These are phyloP conservation scores for Immersiporthe knoxdaviesiana DNA, from an alignment of 2,329 filamentous ascomycete genomes.

Conservation along the genomic window DNA sequence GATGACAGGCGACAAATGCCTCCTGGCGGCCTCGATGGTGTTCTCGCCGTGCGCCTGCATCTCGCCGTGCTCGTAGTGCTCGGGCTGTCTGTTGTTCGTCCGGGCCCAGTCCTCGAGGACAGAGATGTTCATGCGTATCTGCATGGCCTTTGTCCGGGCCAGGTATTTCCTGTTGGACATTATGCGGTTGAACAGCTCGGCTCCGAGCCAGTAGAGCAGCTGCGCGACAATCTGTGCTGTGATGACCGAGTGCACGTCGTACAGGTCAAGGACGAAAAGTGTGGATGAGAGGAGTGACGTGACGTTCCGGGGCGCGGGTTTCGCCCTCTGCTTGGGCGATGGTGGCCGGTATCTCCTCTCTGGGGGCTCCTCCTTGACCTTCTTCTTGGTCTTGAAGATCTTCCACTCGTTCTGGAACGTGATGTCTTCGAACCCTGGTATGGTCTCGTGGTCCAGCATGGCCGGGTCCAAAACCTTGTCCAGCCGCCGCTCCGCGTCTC, in stretches of 20 bases:
- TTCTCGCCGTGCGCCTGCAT: conserved; percentile 83
- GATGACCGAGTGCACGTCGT: conserved; percentile 98
- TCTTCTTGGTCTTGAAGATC: conserved; percentile 87
- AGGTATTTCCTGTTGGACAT: conserved; percentile 96
- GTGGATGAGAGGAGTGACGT: conserved; percentile 95
- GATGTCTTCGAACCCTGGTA: conserved; percentile 95
- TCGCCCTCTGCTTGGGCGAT: conserved; percentile 88
- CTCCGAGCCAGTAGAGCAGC: conserved; percentile 92
- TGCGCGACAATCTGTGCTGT: conserved; percentile 89
- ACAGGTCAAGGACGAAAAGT: conserved; percentile 95
- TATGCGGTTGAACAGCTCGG: conserved; percentile 95
- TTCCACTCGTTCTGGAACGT: conserved; percentile 99
- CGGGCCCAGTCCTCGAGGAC: conserved; percentile 95
- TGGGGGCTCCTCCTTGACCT: conserved; percentile 84
- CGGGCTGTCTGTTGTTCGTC: conserved; percentile 88
- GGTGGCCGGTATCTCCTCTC: conserved; percentile 92
- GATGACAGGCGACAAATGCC: conserved; percentile 86
- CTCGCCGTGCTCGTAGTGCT: conserved; percentile 93
- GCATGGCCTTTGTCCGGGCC: conserved; percentile 97
- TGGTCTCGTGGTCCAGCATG: conserved; percentile 97
- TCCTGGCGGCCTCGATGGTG: conserved; percentile 80
- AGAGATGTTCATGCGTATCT: conserved; percentile 98
- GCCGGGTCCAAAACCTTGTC: conserved; percentile 93
- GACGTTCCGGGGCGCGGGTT: conserved; percentile 91
- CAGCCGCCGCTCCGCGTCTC: conserved; percentile 92